Evolutionary conservation across 1,284 basidiomycete species (phyloP).

Genomic region (Pseudozyma pruni): DNA sequence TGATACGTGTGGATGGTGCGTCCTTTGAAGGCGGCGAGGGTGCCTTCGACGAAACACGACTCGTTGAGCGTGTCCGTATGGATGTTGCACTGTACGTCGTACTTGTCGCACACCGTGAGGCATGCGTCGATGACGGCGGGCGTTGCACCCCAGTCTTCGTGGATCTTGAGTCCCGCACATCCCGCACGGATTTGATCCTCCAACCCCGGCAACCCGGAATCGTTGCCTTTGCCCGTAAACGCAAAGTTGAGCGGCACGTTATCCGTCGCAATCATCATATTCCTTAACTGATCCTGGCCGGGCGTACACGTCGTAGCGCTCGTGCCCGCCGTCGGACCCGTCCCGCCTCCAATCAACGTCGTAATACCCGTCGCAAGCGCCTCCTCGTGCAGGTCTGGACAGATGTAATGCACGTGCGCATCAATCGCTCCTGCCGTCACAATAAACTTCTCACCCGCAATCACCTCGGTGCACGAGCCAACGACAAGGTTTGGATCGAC

Average conservation of each 20-base stretch:
- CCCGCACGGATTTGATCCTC: slow-evolving; percentile 88
- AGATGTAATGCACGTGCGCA: slow-evolving; percentile 84
- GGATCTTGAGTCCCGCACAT: slow-evolving; percentile 90
- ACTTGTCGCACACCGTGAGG: slow-evolving; percentile 85
- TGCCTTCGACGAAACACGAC: slow-evolving; percentile 87
- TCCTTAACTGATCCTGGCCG: slow-evolving; percentile 62
- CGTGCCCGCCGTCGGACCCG: slow-evolving; percentile 88
- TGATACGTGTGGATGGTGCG: slow-evolving; percentile 87
- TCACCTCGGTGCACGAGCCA: slow-evolving; percentile 71
- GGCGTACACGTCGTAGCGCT: slow-evolving; percentile 96
- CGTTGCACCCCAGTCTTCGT: slow-evolving; percentile 98
- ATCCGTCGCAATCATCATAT: slow-evolving; percentile 76
- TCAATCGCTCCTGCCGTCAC: slow-evolving; percentile 94
- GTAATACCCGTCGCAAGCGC: slow-evolving; percentile 71
- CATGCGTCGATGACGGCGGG: slow-evolving; percentile 82
- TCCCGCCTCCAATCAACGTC: slow-evolving; percentile 72
- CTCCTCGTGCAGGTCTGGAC: slow-evolving; percentile 82
- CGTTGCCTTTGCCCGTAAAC: slow-evolving; percentile 84
- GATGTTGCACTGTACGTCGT: slow-evolving; percentile 97
- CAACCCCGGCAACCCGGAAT: slow-evolving; percentile 77
- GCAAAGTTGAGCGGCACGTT: slow-evolving; percentile 89
- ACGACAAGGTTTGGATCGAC: slow-evolving; percentile 76
- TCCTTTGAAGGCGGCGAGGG: slow-evolving; percentile 87
- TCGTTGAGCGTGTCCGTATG: slow-evolving; percentile 84
- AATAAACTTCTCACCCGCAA: slow-evolving; percentile 93